Percentiles rank a stretch among this genome's conserved stretches.
phyloP scores from a whole-genome alignment of 1,139 yeast genomes.

The Hemisphaericaspora lyxosophila region DNA sequence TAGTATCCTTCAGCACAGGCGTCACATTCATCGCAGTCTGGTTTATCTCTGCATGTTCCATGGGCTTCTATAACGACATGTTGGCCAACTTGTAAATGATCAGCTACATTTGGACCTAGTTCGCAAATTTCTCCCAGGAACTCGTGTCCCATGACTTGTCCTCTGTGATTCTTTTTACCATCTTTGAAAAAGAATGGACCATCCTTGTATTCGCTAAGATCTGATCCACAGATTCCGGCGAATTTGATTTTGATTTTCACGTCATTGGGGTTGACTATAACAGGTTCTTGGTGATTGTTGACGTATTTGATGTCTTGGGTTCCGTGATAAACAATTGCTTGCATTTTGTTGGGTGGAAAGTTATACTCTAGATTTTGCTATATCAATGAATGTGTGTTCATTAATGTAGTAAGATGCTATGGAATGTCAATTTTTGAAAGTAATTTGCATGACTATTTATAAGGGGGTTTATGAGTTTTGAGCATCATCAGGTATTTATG shows the following conservation, averaged over 20 bases:
- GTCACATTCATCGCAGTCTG: slow-evolving; percentile 25
- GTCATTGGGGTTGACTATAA: slow-evolving; percentile 42
- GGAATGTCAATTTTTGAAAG: too few species aligned
- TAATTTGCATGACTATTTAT: too few species aligned
- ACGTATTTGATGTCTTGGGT: slow-evolving; percentile 47
- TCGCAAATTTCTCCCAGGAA: slow-evolving; percentile 48
- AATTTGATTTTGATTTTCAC: slow-evolving; percentile 50
- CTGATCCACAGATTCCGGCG: slow-evolving; percentile 64
- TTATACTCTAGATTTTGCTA: not conserved
- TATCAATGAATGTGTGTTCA: too few species aligned
- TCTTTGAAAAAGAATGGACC: slow-evolving; percentile 51
- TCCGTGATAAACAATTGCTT: slow-evolving; percentile 56
- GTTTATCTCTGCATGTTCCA: slow-evolving; percentile 33
- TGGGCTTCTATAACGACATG: slow-evolving; percentile 46
- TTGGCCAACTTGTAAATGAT: slow-evolving; percentile 37
- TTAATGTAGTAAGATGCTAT: too few species aligned
- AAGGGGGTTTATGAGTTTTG: too few species aligned
- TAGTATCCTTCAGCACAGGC: slow-evolving; percentile 47
- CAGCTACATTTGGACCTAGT: slow-evolving; percentile 19
- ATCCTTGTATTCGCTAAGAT: slow-evolving; percentile 52
- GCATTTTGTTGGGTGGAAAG: slow-evolving; percentile 35
- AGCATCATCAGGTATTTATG: too few species aligned
- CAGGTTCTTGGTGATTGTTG: slow-evolving; percentile 44
- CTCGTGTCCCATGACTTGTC: slow-evolving; percentile 51
- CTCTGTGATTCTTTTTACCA: slow-evolving; percentile 16